Evolutionary conservation across 2,329 filamentous ascomycete species (phyloP).

Genomic region (Cercospora sp.): DNA sequence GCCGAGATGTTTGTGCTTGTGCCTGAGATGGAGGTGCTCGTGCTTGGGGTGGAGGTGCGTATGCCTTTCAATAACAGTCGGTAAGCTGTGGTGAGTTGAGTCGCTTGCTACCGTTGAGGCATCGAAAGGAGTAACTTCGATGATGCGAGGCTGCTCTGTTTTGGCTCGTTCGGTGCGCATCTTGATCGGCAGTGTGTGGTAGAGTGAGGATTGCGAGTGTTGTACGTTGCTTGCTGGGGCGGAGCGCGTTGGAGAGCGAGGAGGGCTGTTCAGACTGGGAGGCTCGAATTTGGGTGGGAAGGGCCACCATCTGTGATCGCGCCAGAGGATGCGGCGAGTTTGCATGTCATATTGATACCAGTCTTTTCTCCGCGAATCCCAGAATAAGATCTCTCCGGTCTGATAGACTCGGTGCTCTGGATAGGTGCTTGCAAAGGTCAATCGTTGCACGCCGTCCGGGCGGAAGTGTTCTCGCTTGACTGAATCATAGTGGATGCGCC

Average conservation of each 20-base stretch:
- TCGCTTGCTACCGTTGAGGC: neutral
- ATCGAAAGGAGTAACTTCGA: slow-evolving; percentile 14
- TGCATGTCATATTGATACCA: slow-evolving; percentile 20
- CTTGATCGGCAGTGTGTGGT: slow-evolving; percentile 1
- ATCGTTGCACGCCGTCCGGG: slow-evolving; percentile 6
- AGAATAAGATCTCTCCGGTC: slow-evolving; percentile 20
- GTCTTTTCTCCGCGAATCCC: slow-evolving; percentile 15
- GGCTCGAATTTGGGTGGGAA: slow-evolving; percentile 16
- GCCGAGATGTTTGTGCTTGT: neutral
- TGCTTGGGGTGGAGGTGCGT: neutral
- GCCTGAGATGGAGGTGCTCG: neutral
- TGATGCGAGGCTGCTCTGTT: slow-evolving; percentile 7
- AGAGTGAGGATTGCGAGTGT: neutral
- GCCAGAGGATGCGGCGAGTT: slow-evolving; percentile 17
- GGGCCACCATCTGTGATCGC: slow-evolving; percentile 20
- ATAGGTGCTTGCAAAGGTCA: slow-evolving; percentile 16
- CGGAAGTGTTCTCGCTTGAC: slow-evolving; percentile 20
- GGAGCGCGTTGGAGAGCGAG: neutral
- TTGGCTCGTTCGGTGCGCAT: slow-evolving; percentile 9
- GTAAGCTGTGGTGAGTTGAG: slow-evolving; percentile 1
- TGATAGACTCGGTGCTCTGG: slow-evolving; percentile 19
- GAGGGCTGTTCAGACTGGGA: slow-evolving; percentile 10
- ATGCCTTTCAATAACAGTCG: slow-evolving; percentile 4
- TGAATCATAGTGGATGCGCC: slow-evolving; percentile 18
- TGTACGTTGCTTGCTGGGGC: neutral